phyloP scores from a whole-genome alignment of 176 grass and related monocot species.

The Tillandsia fasciculata region DNA sequence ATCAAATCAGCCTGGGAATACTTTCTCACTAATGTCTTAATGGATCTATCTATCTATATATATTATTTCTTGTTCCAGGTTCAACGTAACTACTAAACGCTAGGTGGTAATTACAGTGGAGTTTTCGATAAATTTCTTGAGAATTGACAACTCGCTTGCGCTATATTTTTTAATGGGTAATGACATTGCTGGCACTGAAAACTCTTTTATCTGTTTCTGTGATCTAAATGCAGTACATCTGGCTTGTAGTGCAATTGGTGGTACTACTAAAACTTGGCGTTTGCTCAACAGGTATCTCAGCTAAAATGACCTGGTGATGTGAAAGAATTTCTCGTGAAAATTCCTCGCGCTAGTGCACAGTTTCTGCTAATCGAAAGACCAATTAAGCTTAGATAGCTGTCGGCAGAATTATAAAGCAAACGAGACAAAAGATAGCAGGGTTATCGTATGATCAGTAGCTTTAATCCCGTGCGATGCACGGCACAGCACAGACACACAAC shows the following conservation, averaged over 20 bases:
- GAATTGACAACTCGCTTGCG: neutral
- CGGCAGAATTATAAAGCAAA: neutral
- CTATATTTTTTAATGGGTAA: neutral
- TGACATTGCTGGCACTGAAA: neutral
- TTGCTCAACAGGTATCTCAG: neutral
- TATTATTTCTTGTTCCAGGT: slow-evolving; percentile 6
- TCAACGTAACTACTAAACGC: neutral
- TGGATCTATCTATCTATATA: neutral
- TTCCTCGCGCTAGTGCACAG: too few relatives aligned
- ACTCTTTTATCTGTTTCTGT: neutral
- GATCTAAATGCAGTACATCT: neutral
- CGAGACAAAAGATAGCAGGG: neutral
- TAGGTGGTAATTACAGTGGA: slow-evolving; percentile 5
- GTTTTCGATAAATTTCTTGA: slow-evolving; percentile 19
- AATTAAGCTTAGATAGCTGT: neutral
- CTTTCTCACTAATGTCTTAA: too few relatives aligned
- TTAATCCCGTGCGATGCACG: neutral
- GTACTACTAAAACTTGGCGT: neutral
- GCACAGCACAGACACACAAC: too few relatives aligned
- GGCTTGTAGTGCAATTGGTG: neutral
- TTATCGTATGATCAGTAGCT: neutral
- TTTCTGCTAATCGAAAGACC: neutral
- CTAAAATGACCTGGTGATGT: neutral
- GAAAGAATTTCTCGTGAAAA: neutral
- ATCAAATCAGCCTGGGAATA: too few relatives aligned